Percentiles rank a stretch among this genome's conserved stretches.
Evolutionary conservation across 306 rosid genomes (phyloP).

Genomic region (Geum urbanum): DNA sequence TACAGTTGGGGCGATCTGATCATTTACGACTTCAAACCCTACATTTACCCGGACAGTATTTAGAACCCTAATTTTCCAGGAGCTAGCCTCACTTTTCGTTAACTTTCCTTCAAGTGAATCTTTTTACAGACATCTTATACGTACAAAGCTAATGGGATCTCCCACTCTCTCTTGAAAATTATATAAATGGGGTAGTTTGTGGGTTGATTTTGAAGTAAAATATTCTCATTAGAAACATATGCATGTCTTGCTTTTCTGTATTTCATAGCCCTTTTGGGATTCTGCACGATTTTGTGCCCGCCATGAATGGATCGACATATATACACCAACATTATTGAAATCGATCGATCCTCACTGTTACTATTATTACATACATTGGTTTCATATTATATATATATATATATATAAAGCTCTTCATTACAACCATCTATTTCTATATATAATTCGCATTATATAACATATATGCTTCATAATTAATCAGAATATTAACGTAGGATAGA

Average conservation of each 20-base stretch:
- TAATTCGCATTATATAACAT: background rate
- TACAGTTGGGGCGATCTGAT: conserved; percentile 1
- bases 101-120: conserved; percentile 12
- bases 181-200: conserved; percentile 1
- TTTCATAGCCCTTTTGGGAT: conserved; percentile 18
- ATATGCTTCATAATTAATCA: background rate
- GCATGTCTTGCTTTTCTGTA: conserved; percentile 15
- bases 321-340: background rate
- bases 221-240: conserved; percentile 6
- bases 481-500: background rate
- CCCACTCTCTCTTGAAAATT: conserved; percentile 6
- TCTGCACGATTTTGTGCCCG: conserved; percentile 28
- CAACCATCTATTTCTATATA: background rate
- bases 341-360: background rate
- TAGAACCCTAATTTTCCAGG: conserved; percentile 30
- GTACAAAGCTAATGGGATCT: background rate
- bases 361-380: background rate
- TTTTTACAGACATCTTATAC: background rate
- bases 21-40: conserved; percentile 19
- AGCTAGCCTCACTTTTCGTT: background rate
- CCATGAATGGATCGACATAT: conserved; percentile 17
- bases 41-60: background rate
- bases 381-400: no score
- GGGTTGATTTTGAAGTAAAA: conserved; percentile 11
- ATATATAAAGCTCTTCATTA: no score